A percentile compares a stretch with the other conserved stretches of the same genome.
Evolutionary conservation across 352 stramenopile genomes (phyloP).

Genomic region (Phytophthora vignae): DNA sequence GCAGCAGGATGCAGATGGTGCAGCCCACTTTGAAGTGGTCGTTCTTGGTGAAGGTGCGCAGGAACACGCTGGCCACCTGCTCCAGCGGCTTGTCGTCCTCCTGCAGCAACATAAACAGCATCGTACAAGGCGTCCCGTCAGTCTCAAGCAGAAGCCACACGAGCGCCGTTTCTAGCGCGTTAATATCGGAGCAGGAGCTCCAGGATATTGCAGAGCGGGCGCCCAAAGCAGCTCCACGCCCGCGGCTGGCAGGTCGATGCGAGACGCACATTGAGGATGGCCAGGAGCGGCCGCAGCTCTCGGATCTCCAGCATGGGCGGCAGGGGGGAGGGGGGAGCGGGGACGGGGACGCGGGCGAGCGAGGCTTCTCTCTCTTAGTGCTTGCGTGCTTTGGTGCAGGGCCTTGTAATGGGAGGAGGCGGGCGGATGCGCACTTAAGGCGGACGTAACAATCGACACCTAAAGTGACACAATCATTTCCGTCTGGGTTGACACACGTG

Average conservation of each 20-base stretch:
- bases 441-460: constrained; percentile 9
- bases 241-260: background rate
- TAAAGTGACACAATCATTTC: constrained; percentile 12
- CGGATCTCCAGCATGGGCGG: constrained; percentile 78
- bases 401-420: constrained; percentile 29
- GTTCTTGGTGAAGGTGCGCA: constrained; percentile 88
- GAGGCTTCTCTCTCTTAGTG: constrained; percentile 17
- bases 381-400: background rate
- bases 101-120: constrained; percentile 36
- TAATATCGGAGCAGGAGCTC: background rate
- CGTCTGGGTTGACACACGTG: background rate
- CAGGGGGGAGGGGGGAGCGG: constrained; percentile 8
- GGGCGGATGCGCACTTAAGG: constrained; percentile 12
- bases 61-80: constrained; percentile 71
- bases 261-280: constrained; percentile 83
- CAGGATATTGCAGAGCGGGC: background rate
- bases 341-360: background rate
- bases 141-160: background rate
- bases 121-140: background rate
- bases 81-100: constrained; percentile 89
- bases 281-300: constrained; percentile 81
- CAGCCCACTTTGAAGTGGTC: constrained; percentile 93
- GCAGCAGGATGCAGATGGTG: constrained; percentile 89
- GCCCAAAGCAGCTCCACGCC: background rate
- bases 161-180: background rate